A percentile compares a stretch with the other conserved stretches of the same genome.
phyloP scores from a whole-genome alignment of 139 green algal species.

The Tetraselmis chui region DNA sequence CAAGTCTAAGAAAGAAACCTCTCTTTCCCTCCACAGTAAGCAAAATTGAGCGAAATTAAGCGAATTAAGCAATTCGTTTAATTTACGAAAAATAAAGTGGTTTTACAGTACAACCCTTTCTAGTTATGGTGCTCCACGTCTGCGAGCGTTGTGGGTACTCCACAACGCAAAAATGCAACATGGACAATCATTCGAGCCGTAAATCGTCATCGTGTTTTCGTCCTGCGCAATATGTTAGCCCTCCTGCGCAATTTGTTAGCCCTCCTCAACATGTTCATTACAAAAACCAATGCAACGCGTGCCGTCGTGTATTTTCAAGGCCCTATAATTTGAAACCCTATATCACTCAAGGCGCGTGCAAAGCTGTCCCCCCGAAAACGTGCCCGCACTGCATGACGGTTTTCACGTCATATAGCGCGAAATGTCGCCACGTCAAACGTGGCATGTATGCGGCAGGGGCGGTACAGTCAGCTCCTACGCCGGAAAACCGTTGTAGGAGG shows the following conservation, averaged over 20 bases:
- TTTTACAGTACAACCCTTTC: too few species aligned
- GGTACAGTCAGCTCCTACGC: not conserved
- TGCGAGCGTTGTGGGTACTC: not conserved
- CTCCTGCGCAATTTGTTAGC: not conserved
- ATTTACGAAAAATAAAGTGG: too few species aligned
- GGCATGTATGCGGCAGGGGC: not conserved
- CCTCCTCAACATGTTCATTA: not conserved
- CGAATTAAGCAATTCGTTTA: too few species aligned
- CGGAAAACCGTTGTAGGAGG: not conserved
- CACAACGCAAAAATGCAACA: not conserved
- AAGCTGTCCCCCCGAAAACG: not conserved
- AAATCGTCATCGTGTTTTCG: not conserved
- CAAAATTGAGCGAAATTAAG: too few species aligned
- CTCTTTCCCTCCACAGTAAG: too few species aligned
- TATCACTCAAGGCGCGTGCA: not conserved
- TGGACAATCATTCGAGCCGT: not conserved
- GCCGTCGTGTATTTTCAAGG: not conserved
- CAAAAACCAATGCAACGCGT: not conserved
- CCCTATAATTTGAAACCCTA: not conserved
- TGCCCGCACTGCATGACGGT: not conserved
- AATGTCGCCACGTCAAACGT: not conserved
- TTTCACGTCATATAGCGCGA: not conserved
- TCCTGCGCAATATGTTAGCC: not conserved
- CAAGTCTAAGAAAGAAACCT: too few species aligned
- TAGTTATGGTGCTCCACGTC: not conserved